These are phyloP conservation scores for Cicer yamashitae DNA, from an alignment of 306 rosid species.

Conservation along the genomic window DNA sequence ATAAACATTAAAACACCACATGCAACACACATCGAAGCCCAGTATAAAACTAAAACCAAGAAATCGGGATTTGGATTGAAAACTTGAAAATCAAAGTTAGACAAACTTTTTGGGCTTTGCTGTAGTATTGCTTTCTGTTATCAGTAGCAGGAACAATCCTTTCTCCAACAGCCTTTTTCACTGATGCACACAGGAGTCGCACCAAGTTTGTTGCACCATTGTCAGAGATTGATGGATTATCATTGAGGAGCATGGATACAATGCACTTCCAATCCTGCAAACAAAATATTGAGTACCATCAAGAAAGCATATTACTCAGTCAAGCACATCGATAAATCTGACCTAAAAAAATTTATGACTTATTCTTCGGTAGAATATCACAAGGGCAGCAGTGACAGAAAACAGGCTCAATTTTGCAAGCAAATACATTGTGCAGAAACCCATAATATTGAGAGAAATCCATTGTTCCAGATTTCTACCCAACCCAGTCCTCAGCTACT, in stretches of 20 bases:
- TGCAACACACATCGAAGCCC: constrained; percentile 1
- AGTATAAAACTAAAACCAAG: neutral
- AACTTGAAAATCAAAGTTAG: constrained; percentile 33
- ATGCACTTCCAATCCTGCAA: constrained; percentile 98
- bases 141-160: constrained; percentile 90
- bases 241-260: constrained; percentile 85
- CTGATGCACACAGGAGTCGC: constrained; percentile 89
- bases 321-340: constrained; percentile 10
- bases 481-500: neutral
- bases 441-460: constrained; percentile 23
- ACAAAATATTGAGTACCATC: constrained; percentile 43
- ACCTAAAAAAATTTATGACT: constrained; percentile 18
- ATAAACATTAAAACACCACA: constrained; percentile 21
- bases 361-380: constrained; percentile 36
- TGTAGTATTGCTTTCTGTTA: constrained; percentile 77
- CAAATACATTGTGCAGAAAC: constrained; percentile 19
- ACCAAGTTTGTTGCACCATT: constrained; percentile 93
- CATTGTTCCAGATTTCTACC: constrained; percentile 21
- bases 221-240: constrained; percentile 71
- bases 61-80: constrained; percentile 30
- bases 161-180: constrained; percentile 95
- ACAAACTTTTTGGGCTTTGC: constrained; percentile 90
- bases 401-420: neutral
- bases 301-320: constrained; percentile 41
- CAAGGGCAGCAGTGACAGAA: constrained; percentile 16